Percentiles rank a stretch among this genome's conserved stretches.
Conservation (phyloP, 257 asterid genomes). For the Marsdenia floribunda region DNA sequence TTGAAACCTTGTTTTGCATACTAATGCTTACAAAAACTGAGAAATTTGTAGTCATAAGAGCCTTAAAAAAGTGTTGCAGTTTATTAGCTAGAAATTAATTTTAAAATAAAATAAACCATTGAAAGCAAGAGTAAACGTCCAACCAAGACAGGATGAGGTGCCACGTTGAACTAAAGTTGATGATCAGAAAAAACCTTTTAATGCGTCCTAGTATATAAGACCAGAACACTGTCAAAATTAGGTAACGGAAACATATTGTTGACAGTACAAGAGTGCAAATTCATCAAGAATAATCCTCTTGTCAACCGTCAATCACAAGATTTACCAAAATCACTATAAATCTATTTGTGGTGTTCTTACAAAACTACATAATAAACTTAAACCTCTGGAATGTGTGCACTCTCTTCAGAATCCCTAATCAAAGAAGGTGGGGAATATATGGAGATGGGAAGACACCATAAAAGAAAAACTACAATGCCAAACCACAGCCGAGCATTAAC, state of each 20-base stretch:
- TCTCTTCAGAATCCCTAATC: background rate
- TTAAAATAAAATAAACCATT: background rate
- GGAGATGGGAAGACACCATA: background rate
- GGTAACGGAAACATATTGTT: background rate
- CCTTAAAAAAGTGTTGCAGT: background rate
- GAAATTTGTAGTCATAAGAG: background rate
- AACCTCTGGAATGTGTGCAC: background rate
- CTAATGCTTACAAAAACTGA: background rate
- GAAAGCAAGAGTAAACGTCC: background rate
- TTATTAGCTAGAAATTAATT: background rate
- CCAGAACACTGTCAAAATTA: background rate
- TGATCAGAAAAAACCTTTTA: background rate
- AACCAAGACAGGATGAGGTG: background rate
- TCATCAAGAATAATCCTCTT: background rate
- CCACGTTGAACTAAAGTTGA: background rate
- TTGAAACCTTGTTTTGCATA: background rate
- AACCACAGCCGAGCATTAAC: background rate
- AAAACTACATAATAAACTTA: background rate
- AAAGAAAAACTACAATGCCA: background rate
- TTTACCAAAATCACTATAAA: background rate
- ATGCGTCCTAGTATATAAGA: background rate
- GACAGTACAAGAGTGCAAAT: background rate
- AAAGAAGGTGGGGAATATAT: background rate
- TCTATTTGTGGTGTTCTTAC: background rate
- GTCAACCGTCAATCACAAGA: background rate